Base-by-base conservation (phyloP, 179 eudicot species). In the Silene noctiflora region DNA sequence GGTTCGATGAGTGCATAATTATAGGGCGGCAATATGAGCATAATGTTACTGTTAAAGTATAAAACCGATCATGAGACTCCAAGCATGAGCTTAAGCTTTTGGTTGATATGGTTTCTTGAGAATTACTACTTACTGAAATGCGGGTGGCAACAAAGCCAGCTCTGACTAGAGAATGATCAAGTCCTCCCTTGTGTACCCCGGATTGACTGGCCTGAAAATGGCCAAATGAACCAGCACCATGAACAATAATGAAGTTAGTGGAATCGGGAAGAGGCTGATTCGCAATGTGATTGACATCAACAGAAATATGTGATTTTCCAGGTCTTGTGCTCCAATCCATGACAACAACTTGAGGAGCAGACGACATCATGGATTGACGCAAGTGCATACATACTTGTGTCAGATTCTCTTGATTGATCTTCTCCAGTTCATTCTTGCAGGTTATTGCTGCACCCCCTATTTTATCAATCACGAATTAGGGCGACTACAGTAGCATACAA, bases 181-280 rank as follows among this genome's bases (percentile, higher is more conserved):
- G 69, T 74, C 98, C 95, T 48, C 99, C 99, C 82, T 85, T 91
- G 81, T 95, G 99, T 65, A 91, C 99, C 71, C 96, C 91, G 24
- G 99, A 95, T 81, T 87, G 93, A 85, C 99, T 95, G 76, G 99
- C 98, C 84, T 95, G 99, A 80, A 95, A 95, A 79, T 95, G 99
- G 68, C 99, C 99, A 86, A 93, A 95, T 69, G 99, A 95, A 93
- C 99, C 99, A 83, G 99, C 99, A 71, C 99, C 99, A 74, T 95
- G 99, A 78, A 95, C 96, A 82, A 93, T 91, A 82, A 95, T 76
- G 75, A 91, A 88, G 65, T 72, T 87, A 69, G 80, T 83, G 53
- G 83, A 83, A 60, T 87, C 89, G 72, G 58, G 21, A 69, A 33
- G 72, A 48, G 74, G 44, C 24, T 77, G 82, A 78, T 84, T 82